Base-by-base conservation (phyloP, 371 early-diverging fungal genomes). In the Syncephalastrum monosporum region DNA sequence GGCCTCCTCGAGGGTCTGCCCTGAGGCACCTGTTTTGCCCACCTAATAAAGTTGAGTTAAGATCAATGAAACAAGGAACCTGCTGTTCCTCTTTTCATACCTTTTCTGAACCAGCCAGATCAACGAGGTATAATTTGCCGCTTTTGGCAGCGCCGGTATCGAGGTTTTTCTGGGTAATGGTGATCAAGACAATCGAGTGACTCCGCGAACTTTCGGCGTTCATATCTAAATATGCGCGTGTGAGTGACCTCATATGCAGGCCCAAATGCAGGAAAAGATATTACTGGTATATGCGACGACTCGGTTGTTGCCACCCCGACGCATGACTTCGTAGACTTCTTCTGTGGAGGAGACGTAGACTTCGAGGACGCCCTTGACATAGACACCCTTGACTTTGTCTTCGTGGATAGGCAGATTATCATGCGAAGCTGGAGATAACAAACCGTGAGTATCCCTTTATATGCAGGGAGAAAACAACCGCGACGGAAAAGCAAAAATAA, bases 1-100 rank as follows among this genome's bases (percentile, higher is more conserved):
- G 59, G 99, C 98, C 76, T 99, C 99, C 77, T 98, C 97, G 27
- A 99, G 81, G 3, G 98, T 93, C 67, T 95, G 94, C 17, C 99
- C 98, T 8, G 95, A 92, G 5, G 98, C 99, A 60, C 96, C 96
- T 23, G 99, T 99, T 72, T 96, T 93, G 52, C 93, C 92, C 17
- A 96, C 85, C 69, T 59, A 42, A 42, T 25, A 27, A 16, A 19
- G 24, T 19, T 23, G 42, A 15, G 19, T 24, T 5, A 10, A 23
- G 38, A 33, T 33, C 24, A 5, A 8, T 21, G 21, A 2, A 21
- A 21, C 21, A 21, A 0, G 21, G 21, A 21, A 21, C 21, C 21
- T 21, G 21, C 21, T 2, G 21, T 21, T 21, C 2, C 21, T 21
- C 2, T 21, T 21, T 21, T 21, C 21, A 21, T 97, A 87, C 89